phyloP scores from a whole-genome alignment of 2,329 filamentous ascomycete genomes.

The Venturia carpophila region DNA sequence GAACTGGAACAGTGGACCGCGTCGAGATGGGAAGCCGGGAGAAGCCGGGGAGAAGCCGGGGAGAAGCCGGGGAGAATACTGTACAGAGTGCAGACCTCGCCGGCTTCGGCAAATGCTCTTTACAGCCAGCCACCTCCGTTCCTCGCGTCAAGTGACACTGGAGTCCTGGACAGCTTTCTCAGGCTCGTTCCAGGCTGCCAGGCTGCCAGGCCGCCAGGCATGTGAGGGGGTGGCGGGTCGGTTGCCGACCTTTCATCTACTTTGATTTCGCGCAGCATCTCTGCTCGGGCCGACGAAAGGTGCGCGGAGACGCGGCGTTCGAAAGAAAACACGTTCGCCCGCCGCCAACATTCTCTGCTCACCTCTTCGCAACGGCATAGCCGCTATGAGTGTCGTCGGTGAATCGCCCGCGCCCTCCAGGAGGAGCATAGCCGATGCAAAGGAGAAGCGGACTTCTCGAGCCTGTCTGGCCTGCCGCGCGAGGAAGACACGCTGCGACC shows the following conservation, averaged over 20 bases:
- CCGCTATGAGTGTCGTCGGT: background rate
- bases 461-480: background rate
- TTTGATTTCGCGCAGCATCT: background rate
- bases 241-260: background rate
- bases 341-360: background rate
- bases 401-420: background rate
- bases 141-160: no score
- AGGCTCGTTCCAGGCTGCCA: no score
- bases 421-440: background rate
- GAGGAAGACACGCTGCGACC: constrained; percentile 2
- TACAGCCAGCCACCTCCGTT: no score
- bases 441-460: constrained; percentile 2
- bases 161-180: no score
- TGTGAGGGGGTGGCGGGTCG: no score
- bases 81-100: no score
- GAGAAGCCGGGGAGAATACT: no score
- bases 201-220: no score
- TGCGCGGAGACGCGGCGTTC: background rate
- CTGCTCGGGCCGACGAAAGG: background rate
- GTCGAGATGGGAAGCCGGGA: no score
- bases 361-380: background rate
- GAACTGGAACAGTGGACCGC: no score
- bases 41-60: no score
- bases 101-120: no score
- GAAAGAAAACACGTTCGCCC: background rate